phyloP scores from a whole-genome alignment of 257 asterid species.

The Knoxia roxburghii region DNA sequence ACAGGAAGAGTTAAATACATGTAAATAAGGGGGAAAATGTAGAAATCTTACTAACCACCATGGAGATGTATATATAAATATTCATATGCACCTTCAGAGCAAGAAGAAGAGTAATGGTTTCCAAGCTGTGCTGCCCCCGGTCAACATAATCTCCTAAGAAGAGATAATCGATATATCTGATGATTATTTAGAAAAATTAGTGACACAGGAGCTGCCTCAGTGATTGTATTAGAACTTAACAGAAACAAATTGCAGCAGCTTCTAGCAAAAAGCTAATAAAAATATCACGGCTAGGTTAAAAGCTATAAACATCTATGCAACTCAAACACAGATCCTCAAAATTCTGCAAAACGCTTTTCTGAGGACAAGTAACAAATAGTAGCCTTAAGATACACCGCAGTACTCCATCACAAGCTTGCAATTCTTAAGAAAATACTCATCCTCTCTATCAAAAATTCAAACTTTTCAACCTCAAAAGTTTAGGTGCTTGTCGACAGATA shows the following conservation, averaged over 20 bases:
- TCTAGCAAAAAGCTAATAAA: neutral
- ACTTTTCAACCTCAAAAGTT: neutral
- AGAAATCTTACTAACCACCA: slow-evolving; percentile 4
- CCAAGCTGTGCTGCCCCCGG: slow-evolving; percentile 99
- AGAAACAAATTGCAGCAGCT: neutral
- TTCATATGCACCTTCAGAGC: slow-evolving; percentile 68
- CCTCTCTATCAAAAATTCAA: neutral
- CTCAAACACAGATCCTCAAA: neutral
- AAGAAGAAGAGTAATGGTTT: slow-evolving; percentile 87
- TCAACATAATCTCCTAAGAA: slow-evolving; percentile 99
- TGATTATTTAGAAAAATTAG: slow-evolving; percentile 31
- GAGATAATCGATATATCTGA: slow-evolving; percentile 94
- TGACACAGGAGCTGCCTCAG: neutral
- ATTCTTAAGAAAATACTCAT: neutral
- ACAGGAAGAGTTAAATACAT: slow-evolving; percentile 15
- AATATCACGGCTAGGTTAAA: no score
- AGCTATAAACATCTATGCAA: neutral
- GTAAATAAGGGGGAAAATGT: slow-evolving; percentile 16
- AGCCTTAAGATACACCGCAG: neutral
- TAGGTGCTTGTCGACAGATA: no score
- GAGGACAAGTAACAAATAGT: neutral
- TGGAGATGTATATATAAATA: slow-evolving; percentile 14
- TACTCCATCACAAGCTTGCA: neutral
- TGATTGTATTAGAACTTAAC: neutral
- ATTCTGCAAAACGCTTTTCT: neutral